phyloP scores from a whole-genome alignment of 2,329 filamentous ascomycete species.

The Fusarium subglutinans region DNA sequence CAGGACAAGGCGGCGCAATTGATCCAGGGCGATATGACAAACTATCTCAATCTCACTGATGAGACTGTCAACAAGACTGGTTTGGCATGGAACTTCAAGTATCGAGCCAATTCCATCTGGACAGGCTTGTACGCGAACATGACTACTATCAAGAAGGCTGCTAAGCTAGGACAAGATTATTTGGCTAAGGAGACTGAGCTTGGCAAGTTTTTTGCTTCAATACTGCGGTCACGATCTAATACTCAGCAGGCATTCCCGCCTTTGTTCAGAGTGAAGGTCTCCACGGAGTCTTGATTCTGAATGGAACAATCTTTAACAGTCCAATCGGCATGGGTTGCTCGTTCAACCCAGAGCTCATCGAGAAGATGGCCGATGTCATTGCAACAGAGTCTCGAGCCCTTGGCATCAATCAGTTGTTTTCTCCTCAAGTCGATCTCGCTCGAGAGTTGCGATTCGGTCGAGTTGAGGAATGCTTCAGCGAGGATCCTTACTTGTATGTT shows the following conservation, averaged over 20 bases:
- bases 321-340: constrained; percentile 78
- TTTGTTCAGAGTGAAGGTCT: constrained; percentile 79
- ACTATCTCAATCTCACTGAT: constrained; percentile 76
- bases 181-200: constrained; percentile 59
- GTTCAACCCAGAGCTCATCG: constrained; percentile 71
- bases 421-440: constrained; percentile 75
- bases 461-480: constrained; percentile 78
- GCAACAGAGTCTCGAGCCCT: constrained; percentile 72
- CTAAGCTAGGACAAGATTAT: constrained; percentile 75
- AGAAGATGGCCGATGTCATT: constrained; percentile 73
- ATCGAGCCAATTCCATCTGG: constrained; percentile 75
- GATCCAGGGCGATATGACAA: constrained; percentile 74
- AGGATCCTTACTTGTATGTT: constrained; percentile 69
- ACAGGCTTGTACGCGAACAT: constrained; percentile 74
- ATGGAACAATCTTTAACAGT: constrained; percentile 82
- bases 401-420: constrained; percentile 78
- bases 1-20: constrained; percentile 78
- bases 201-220: constrained; percentile 46
- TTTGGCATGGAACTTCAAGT: constrained; percentile 71
- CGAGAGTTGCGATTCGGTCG: constrained; percentile 76
- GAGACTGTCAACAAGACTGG: constrained; percentile 74
- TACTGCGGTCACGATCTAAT: background rate
- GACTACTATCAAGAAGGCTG: constrained; percentile 69
- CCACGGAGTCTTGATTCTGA: constrained; percentile 75
- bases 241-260: constrained; percentile 69